These are phyloP conservation scores for Aureobasidium sp. DNA, from an alignment of 2,329 filamentous ascomycete species.

Conservation along the genomic window DNA sequence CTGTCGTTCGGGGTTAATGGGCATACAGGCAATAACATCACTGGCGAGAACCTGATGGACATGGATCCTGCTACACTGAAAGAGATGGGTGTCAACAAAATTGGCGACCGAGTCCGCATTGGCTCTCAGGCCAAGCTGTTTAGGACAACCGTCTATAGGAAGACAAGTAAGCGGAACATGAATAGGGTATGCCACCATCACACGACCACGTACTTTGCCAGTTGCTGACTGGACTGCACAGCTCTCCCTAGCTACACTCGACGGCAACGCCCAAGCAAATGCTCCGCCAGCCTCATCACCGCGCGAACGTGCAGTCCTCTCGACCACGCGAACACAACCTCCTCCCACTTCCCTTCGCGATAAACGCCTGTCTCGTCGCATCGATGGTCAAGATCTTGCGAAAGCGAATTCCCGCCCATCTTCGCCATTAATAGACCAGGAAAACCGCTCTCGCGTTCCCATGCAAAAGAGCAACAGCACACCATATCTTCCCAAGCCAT, in stretches of 20 bases:
- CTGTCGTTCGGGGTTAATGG: slow-evolving; percentile 21
- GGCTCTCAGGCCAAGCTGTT: slow-evolving; percentile 45
- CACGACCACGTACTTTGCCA: slow-evolving; percentile 11
- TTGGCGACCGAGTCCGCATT: slow-evolving; percentile 89
- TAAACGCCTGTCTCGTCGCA: slow-evolving; percentile 43
- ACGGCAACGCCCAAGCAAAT: slow-evolving; percentile 48
- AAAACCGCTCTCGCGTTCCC: slow-evolving; percentile 41
- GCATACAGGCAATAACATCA: slow-evolving; percentile 75
- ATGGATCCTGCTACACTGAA: slow-evolving; percentile 95
- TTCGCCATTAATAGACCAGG: slow-evolving; percentile 61
- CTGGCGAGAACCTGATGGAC: slow-evolving; percentile 91
- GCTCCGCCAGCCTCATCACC: slow-evolving; percentile 17
- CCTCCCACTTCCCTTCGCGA: slow-evolving; percentile 41
- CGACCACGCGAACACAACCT: slow-evolving; percentile 26
- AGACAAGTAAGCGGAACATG: slow-evolving; percentile 56
- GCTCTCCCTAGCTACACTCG: slow-evolving; percentile 79
- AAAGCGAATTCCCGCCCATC: slow-evolving; percentile 61
- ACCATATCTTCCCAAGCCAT: slow-evolving; percentile 47
- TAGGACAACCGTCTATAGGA: slow-evolving; percentile 42
- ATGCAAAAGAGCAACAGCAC: slow-evolving; percentile 49
- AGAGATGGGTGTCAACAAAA: slow-evolving; percentile 97
- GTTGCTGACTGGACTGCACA: slow-evolving; percentile 33
- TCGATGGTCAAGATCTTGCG: slow-evolving; percentile 36
- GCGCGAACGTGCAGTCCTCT: slow-evolving; percentile 40
- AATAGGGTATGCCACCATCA: slow-evolving; percentile 58